Conservation (phyloP, 2,329 filamentous ascomycete genomes). For the Talaromyces sp. region DNA sequence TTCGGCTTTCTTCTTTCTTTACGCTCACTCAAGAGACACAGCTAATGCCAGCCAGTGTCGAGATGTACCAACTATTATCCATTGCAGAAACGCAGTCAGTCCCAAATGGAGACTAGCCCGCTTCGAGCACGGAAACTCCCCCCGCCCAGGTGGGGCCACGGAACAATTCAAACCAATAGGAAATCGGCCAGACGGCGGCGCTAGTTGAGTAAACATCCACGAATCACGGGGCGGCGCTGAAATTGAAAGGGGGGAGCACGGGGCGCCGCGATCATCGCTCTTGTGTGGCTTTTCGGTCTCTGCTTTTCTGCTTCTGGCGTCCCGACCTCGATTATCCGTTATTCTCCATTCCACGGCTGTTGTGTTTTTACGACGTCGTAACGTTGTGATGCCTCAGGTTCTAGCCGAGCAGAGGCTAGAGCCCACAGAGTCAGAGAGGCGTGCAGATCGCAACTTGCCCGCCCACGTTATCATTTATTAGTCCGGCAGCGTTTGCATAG, state of each 20-base stretch:
- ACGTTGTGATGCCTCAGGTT: neutral
- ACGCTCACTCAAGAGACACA: too few relatives aligned
- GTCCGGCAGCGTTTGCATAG: neutral
- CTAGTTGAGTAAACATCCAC: neutral
- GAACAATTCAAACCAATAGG: neutral
- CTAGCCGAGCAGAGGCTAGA: too few relatives aligned
- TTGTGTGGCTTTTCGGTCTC: neutral
- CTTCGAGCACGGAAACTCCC: neutral
- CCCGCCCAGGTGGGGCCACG: neutral
- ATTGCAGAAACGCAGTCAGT: too few relatives aligned
- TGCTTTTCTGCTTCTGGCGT: neutral
- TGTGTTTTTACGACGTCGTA: neutral
- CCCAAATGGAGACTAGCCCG: neutral
- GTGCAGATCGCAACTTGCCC: neutral
- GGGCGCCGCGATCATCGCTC: neutral
- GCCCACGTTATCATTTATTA: too few relatives aligned
- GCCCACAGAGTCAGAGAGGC: neutral
- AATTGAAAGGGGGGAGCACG: neutral
- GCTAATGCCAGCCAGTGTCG: too few relatives aligned
- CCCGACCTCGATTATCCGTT: neutral
- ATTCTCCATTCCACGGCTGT: neutral
- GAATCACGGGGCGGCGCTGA: neutral
- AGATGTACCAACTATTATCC: too few relatives aligned
- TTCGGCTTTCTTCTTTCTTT: too few relatives aligned
- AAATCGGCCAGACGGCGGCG: too few relatives aligned